These are phyloP conservation scores for Xylaria cubensis DNA, from an alignment of 495 filamentous ascomycete species.

Conservation along the genomic window DNA sequence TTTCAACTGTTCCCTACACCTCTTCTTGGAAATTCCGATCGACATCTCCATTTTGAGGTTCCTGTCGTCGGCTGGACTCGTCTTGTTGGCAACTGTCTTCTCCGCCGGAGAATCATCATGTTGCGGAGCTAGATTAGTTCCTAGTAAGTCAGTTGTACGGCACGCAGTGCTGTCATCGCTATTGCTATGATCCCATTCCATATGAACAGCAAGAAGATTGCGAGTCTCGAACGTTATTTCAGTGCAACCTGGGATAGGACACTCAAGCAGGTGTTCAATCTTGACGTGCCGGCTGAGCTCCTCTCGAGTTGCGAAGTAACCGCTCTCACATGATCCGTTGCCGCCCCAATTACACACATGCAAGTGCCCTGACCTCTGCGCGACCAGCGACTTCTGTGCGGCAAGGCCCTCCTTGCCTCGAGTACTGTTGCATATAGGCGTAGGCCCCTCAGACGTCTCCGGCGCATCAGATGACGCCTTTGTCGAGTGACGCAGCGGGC, in stretches of 20 bases:
- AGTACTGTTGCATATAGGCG: not conserved
- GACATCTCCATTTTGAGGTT: slow-evolving; percentile 34
- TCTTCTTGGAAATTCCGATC: slow-evolving; percentile 39
- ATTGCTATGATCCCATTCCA: slow-evolving; percentile 31
- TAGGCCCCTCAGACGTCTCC: slow-evolving; percentile 2
- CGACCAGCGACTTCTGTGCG: not conserved
- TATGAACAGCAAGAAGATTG: slow-evolving; percentile 36
- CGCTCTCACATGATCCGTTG: slow-evolving; percentile 30
- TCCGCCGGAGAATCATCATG: not conserved
- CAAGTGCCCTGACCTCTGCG: slow-evolving; percentile 5
- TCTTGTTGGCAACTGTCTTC: slow-evolving; percentile 1
- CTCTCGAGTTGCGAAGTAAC: slow-evolving; percentile 34
- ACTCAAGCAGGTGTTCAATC: slow-evolving; percentile 39
- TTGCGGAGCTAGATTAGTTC: not conserved
- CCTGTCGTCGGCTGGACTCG: slow-evolving; percentile 19
- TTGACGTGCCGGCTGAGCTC: slow-evolving; percentile 45
- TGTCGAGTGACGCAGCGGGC: slow-evolving; percentile 31
- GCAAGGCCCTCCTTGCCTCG: not conserved
- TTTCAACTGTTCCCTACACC: slow-evolving; percentile 37
- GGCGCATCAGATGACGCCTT: not conserved
- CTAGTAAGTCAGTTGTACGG: slow-evolving; percentile 26
- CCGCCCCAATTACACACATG: slow-evolving; percentile 39
- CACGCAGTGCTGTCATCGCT: not conserved
- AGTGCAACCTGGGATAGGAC: slow-evolving; percentile 36
- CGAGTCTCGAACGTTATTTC: slow-evolving; percentile 30